Percentiles rank a stretch among this genome's conserved stretches.
These are phyloP conservation scores for Dictyostelium capitatum DNA, from an alignment of 78 protist species.

Conservation along the genomic window DNA sequence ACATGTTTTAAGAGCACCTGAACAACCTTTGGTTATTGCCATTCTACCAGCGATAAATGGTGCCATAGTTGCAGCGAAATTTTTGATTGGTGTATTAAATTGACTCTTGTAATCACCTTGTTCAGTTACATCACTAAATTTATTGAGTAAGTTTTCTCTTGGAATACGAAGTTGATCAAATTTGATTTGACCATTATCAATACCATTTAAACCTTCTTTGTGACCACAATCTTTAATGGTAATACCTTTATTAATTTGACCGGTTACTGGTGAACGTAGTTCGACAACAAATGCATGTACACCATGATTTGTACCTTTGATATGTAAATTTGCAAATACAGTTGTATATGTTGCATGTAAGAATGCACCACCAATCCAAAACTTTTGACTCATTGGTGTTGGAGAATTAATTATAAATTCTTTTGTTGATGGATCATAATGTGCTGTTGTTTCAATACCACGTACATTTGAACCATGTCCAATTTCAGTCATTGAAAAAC, in stretches of 20 bases:
- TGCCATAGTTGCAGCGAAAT: conserved; percentile 56
- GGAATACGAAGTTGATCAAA: conserved; percentile 81
- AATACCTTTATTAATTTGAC: conserved; percentile 9
- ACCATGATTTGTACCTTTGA: conserved; percentile 84
- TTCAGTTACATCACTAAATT: conserved; percentile 66
- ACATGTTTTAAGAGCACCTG: conserved; percentile 31
- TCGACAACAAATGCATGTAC: conserved; percentile 80
- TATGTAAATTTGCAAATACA: conserved; percentile 83
- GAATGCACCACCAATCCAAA: conserved; percentile 92
- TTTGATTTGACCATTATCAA: conserved; percentile 85
- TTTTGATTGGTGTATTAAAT: conserved; percentile 8
- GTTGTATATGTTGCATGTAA: conserved; percentile 86
- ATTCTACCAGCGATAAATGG: conserved; percentile 45
- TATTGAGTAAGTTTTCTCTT: conserved; percentile 78
- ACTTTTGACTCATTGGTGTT: conserved; percentile 88
- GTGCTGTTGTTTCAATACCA: conserved; percentile 93
- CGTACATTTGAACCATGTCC: conserved; percentile 80
- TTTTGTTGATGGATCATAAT: conserved; percentile 80
- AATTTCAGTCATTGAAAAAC: conserved; percentile 88
- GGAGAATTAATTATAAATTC: conserved; percentile 89
- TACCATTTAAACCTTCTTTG: conserved; percentile 81
- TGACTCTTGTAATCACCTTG: conserved; percentile 67
- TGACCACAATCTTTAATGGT: conserved; percentile 76
- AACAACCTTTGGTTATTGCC: background rate
- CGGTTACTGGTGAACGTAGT: conserved; percentile 7